Conservation (phyloP, 2,329 filamentous ascomycete genomes). For the Stachybotrys chlorohalonatus region DNA sequence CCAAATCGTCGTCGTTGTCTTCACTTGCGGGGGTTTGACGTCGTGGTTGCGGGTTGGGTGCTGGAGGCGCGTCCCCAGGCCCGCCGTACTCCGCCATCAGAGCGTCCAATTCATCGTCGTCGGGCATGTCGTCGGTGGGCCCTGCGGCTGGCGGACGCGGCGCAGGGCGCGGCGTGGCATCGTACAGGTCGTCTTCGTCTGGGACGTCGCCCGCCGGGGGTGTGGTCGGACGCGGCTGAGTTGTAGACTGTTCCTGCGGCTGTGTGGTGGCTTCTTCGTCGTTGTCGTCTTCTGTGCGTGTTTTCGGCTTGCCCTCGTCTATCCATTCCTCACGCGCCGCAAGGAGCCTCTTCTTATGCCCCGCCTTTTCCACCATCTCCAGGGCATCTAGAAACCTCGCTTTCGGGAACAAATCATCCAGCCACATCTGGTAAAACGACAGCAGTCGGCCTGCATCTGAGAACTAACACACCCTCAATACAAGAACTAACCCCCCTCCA, state of each 20-base stretch:
- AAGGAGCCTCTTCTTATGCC: constrained; percentile 73
- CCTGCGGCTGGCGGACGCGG: constrained; percentile 14
- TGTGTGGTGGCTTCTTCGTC: constrained; percentile 9
- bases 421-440: constrained; percentile 91
- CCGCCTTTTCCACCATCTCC: constrained; percentile 84
- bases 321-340: constrained; percentile 76
- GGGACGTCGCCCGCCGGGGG: constrained; percentile 11
- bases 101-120: constrained; percentile 44
- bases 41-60: neutral
- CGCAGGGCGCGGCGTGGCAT: neutral
- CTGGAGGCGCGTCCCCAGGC: constrained; percentile 20
- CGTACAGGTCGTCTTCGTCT: neutral
- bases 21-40: neutral
- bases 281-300: constrained; percentile 20
- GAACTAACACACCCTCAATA: constrained; percentile 45
- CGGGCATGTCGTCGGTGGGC: constrained; percentile 23
- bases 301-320: constrained; percentile 57
- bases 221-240: constrained; percentile 20
- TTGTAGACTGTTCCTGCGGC: constrained; percentile 4
- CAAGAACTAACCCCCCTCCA: constrained; percentile 1
- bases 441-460: constrained; percentile 74
- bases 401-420: constrained; percentile 91
- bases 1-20: constrained; percentile 30
- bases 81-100: constrained; percentile 36
- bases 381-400: constrained; percentile 89